Percentiles rank a stretch among this genome's conserved stretches.
These are phyloP conservation scores for Yamadazyma ubonensis DNA, from an alignment of 805 yeast species.

Conservation along the genomic window DNA sequence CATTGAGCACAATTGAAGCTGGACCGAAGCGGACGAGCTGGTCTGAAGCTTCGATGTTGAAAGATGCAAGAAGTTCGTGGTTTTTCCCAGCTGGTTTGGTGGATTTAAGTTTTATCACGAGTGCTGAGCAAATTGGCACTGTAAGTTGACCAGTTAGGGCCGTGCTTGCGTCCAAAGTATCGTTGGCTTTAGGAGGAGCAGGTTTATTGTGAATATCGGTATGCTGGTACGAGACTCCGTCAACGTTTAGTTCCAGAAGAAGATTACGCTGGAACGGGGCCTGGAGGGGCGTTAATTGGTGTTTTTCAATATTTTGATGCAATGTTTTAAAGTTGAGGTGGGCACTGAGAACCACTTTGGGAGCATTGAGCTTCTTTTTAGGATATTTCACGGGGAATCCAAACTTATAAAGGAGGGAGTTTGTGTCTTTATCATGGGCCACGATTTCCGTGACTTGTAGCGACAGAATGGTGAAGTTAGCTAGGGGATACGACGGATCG, in stretches of 20 bases:
- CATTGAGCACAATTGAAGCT: constrained; percentile 4
- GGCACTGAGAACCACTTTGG: constrained; percentile 24
- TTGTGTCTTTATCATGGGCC: neutral
- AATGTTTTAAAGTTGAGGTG: constrained; percentile 14
- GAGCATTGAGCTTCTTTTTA: constrained; percentile 25
- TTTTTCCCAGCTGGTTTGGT: constrained; percentile 49
- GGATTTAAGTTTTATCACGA: constrained; percentile 47
- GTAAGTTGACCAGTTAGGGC: neutral
- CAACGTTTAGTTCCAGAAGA: constrained; percentile 7
- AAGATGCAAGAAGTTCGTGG: constrained; percentile 44
- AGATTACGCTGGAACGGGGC: constrained; percentile 7
- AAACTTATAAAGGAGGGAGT: constrained; percentile 27
- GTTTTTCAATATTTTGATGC: neutral
- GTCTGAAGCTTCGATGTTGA: constrained; percentile 49
- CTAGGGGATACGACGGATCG: constrained; percentile 9
- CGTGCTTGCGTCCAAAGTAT: too few species aligned
- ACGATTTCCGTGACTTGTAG: constrained; percentile 1
- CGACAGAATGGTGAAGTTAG: neutral
- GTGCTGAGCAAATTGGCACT: constrained; percentile 33
- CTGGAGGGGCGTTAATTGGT: constrained; percentile 5
- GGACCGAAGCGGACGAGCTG: constrained; percentile 24
- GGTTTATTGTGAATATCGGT: too few species aligned
- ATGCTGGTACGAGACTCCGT: neutral
- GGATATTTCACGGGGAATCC: constrained; percentile 31
- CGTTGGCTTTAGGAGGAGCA: too few species aligned